phyloP scores from a whole-genome alignment of 2,329 filamentous ascomycete genomes.

The Tolypocladium pustulatum region DNA sequence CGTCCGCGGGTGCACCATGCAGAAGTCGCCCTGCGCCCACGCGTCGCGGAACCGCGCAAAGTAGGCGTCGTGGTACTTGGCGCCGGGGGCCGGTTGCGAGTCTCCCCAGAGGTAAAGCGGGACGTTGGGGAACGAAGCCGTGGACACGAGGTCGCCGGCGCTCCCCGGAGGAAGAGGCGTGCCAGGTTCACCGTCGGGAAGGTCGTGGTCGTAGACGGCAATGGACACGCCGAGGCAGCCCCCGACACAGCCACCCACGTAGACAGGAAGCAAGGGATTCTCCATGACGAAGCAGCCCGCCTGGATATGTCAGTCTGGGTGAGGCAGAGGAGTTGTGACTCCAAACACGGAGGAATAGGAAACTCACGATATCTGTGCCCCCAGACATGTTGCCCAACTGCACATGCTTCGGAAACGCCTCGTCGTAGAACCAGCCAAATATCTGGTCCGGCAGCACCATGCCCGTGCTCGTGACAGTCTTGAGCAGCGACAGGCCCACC shows the following conservation, averaged over 20 bases:
- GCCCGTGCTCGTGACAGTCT: slow-evolving; percentile 59
- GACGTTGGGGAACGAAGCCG: slow-evolving; percentile 63
- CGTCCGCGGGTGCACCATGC: slow-evolving; percentile 57
- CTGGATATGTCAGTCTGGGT: slow-evolving; percentile 13
- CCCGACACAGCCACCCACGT: slow-evolving; percentile 43
- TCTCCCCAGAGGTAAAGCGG: slow-evolving; percentile 58
- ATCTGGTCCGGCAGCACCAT: slow-evolving; percentile 71
- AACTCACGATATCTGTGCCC: slow-evolving; percentile 61
- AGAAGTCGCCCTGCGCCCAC: slow-evolving; percentile 80
- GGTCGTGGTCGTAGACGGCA: slow-evolving; percentile 53
- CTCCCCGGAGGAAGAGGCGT: slow-evolving; percentile 43
- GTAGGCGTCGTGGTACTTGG: slow-evolving; percentile 50
- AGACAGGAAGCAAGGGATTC: slow-evolving; percentile 60
- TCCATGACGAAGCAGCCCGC: slow-evolving; percentile 51
- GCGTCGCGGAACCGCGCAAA: slow-evolving; percentile 55
- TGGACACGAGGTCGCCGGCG: slow-evolving; percentile 66
- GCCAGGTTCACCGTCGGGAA: slow-evolving; percentile 33
- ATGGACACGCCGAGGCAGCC: slow-evolving; percentile 38
- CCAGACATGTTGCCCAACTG: slow-evolving; percentile 68
- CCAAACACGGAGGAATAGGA: background rate
- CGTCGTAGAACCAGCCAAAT: slow-evolving; percentile 71
- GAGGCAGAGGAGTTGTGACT: background rate
- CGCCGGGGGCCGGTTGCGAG: slow-evolving; percentile 31
- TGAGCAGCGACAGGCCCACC: slow-evolving; percentile 51
- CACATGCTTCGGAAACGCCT: slow-evolving; percentile 54